Conservation (phyloP, 2,329 filamentous ascomycete species). For the Aspergillus spinulosporus region DNA sequence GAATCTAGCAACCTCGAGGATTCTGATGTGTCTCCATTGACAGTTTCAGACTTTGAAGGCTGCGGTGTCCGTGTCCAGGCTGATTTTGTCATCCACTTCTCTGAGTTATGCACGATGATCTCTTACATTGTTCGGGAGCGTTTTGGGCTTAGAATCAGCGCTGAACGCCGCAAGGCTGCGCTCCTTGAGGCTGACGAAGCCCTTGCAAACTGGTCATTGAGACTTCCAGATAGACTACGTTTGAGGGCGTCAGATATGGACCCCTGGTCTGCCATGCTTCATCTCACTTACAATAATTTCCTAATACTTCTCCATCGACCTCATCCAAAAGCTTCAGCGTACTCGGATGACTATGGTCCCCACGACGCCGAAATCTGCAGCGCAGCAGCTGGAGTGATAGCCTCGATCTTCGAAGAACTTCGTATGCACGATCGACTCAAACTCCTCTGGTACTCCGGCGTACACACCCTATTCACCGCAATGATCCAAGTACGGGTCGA, state of each 20-base stretch:
- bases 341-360: slow-evolving; percentile 47
- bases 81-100: slow-evolving; percentile 51
- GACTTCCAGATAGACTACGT: slow-evolving; percentile 43
- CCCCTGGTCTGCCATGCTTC: slow-evolving; percentile 47
- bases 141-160: slow-evolving; percentile 43
- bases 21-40: slow-evolving; percentile 51
- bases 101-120: slow-evolving; percentile 54
- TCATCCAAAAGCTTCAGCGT: slow-evolving; percentile 45
- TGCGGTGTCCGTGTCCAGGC: slow-evolving; percentile 47
- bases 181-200: slow-evolving; percentile 45
- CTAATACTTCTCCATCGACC: slow-evolving; percentile 48
- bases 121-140: slow-evolving; percentile 46
- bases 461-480: slow-evolving; percentile 48
- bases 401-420: slow-evolving; percentile 48
- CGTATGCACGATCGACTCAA: slow-evolving; percentile 44
- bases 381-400: slow-evolving; percentile 46
- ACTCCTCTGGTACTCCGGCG: slow-evolving; percentile 47
- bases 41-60: slow-evolving; percentile 49
- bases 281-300: slow-evolving; percentile 49
- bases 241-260: slow-evolving; percentile 45
- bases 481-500: slow-evolving; percentile 51
- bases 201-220: slow-evolving; percentile 45
- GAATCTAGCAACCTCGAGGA: slow-evolving; percentile 50
- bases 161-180: slow-evolving; percentile 43
- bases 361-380: slow-evolving; percentile 50